Evolutionary conservation across 345 rosid species (phyloP), one percentile per base, ranked within the genome.

Genomic region (Psidium guajava): DNA sequence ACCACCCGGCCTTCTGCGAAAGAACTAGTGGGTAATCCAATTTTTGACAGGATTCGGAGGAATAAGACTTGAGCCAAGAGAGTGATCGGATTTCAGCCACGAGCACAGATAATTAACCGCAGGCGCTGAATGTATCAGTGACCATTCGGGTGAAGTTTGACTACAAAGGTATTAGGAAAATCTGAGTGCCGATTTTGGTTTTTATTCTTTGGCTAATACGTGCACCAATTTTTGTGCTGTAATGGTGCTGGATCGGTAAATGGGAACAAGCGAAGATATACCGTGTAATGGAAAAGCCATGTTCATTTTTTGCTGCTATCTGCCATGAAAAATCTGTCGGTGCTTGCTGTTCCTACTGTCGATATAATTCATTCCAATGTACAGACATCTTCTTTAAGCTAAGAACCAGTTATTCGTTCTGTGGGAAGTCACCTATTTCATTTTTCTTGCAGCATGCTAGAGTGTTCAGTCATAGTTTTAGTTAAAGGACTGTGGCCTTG

Each of bases 1-100:
- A 84, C 74, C 24, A 91, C 91, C 42, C 93, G 98, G 49, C 98
- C 98, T 85, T 92, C 94, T 58, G 95, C 96, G 1, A 90, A 89
- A 88, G 95, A 94, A 61, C 25, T 96, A 55, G 61, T 93, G 44
- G 92, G 92, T 81, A 96, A 94, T 90, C 93, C 94, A 69, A 90
- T 98, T 57, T 94, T 98, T 58, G 90, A 89, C 86, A 91, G 89
- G 90, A 69, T 90, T 83, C 54, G 56, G 59, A 88, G 86, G 86
- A 91, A 82, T 69, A 91, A 85, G 87, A 85, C 12, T 15, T 69
- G 5, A 36, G 77, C 47, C 47, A 1, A 36, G 77, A 4, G 13
- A 69, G 77, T 20, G 5, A 32, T 69, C 0, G 13, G 77, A 69
- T 32, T 69, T 69, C 47, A 54, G 9, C 14, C 77, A 36, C 25